Conservation (phyloP, 495 filamentous ascomycete genomes). For the Pseudomonodictys pantanalensis region DNA sequence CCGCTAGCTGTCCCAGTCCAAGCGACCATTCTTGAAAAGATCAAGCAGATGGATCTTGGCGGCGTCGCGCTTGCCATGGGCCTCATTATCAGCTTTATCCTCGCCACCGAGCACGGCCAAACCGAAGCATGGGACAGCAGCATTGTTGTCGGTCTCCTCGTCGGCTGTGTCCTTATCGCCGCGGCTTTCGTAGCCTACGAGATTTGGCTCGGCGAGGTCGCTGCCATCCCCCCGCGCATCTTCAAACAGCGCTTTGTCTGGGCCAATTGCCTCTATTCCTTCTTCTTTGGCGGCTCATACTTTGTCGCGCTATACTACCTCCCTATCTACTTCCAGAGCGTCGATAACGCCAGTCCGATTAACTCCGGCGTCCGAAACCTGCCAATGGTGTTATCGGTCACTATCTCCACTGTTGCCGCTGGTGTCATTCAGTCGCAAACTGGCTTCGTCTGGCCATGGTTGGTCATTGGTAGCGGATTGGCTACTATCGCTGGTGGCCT, state of each 20-base stretch:
- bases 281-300: slow-evolving; percentile 7
- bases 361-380: slow-evolving; percentile 59
- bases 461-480: slow-evolving; percentile 16
- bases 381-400: slow-evolving; percentile 53
- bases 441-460: neutral
- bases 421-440: neutral
- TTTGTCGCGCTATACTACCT: slow-evolving; percentile 56
- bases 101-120: slow-evolving; percentile 14
- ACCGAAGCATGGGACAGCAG: slow-evolving; percentile 9
- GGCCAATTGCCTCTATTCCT: slow-evolving; percentile 41
- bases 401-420: slow-evolving; percentile 2
- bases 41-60: slow-evolving; percentile 20
- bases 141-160: slow-evolving; percentile 15
- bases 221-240: slow-evolving; percentile 8
- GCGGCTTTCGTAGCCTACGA: slow-evolving; percentile 8
- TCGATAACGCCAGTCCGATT: slow-evolving; percentile 52
- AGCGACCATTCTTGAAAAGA: slow-evolving; percentile 4
- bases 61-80: slow-evolving; percentile 16
- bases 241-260: slow-evolving; percentile 24
- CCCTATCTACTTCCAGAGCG: slow-evolving; percentile 61
- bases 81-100: slow-evolving; percentile 13
- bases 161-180: slow-evolving; percentile 29
- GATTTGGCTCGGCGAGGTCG: neutral
- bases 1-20: slow-evolving; percentile 4
- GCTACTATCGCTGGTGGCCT: slow-evolving; percentile 26